Base-by-base conservation (phyloP, 129 eudicot species). In the Smallanthus sonchifolius region DNA sequence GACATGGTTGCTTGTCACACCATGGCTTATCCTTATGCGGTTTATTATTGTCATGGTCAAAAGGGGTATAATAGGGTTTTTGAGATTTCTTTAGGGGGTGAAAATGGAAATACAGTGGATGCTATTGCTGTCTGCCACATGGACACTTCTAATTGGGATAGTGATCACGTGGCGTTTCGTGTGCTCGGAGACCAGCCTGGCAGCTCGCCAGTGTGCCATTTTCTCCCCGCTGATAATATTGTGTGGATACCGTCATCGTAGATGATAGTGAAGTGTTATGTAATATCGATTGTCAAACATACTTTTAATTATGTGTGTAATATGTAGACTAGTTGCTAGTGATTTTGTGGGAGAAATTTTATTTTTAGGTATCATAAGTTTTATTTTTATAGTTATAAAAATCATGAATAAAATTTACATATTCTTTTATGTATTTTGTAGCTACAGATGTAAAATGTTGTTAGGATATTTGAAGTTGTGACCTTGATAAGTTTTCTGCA, bases 51-150 rank as follows among this genome's bases (percentile, higher is more conserved):
- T 24, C 84, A 80, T 74, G 75, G 67, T 73, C 80, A 74, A 48
- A 74, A 75, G 71, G 84, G 82, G 57, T 11, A 75, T 36, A 80
- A 69, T 51, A 60, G 79, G 76, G 64, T 65, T 39, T 80, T 74
- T 32, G 66, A 63, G 71, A 75, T 80, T 67, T 61, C 71, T 45
- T 62, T 80, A 59, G 80, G 79, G 64, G 80, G 84, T 60, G 67
- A 80, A 61, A 63, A 74, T 69, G 75, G 75, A 74, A 68, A 75
- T 74, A 80, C 55, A 51, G 66, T 80, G 10, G 84, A 80, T 48
- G 80, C 84, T 3, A 59, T 80, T 47, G 80, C 80, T 15, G 84
- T 80, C 8, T 80, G 84, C 72, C 84, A 80, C 45, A 80, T 80
- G 84, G 55, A 80, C 10, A 80, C 84, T 10, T 67, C 84, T 64